These are phyloP conservation scores for Athelia sp. DNA, from an alignment of 1,284 basidiomycete species.

Conservation along the genomic window DNA sequence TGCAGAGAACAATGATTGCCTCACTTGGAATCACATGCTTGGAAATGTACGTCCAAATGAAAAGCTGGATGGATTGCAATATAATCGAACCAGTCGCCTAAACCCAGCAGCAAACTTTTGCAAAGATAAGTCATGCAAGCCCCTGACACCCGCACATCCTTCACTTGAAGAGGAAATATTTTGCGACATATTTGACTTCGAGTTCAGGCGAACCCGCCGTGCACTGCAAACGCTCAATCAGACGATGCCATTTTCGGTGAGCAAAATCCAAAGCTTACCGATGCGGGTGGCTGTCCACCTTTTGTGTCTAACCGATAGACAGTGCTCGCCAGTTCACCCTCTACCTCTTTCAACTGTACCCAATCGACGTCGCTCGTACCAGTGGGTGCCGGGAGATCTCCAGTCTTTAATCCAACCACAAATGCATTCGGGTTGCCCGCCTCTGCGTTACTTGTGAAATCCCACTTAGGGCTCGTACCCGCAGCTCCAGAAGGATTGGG, in stretches of 20 bases:
- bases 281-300: constrained; percentile 58
- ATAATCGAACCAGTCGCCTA: no score
- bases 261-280: constrained; percentile 45
- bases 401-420: constrained; percentile 40
- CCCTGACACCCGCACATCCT: no score
- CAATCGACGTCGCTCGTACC: constrained; percentile 48
- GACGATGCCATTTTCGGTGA: background rate
- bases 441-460: constrained; percentile 40
- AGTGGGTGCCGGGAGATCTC: constrained; percentile 38
- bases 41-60: no score
- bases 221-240: constrained; percentile 32
- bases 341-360: constrained; percentile 42
- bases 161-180: background rate
- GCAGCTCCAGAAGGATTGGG: constrained; percentile 28
- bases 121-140: no score
- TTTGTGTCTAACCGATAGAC: constrained; percentile 56
- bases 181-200: constrained; percentile 43
- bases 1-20: no score
- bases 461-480: constrained; percentile 48
- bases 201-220: constrained; percentile 30
- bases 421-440: constrained; percentile 41
- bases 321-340: constrained; percentile 45
- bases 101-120: no score
- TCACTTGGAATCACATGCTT: no score
- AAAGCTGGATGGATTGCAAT: no score